phyloP scores from a whole-genome alignment of 768 basidiomycete species.

The Lentinula sp. region DNA sequence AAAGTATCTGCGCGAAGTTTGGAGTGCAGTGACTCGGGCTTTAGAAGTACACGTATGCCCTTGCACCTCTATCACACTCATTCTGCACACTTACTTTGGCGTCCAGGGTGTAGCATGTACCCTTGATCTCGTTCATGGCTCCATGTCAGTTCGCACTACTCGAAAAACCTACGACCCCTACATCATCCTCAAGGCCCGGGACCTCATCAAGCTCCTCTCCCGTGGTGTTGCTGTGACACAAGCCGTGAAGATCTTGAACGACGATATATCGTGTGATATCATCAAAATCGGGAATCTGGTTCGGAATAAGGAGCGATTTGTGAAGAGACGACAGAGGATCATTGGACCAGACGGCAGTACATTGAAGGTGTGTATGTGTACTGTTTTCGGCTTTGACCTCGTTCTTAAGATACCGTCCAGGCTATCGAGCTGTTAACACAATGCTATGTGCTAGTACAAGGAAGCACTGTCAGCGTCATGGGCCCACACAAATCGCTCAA shows the following conservation, averaged over 20 bases:
- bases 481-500: slow-evolving; percentile 93
- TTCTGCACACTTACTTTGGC: not conserved
- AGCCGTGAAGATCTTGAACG: slow-evolving; percentile 86
- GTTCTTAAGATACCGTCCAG: slow-evolving; percentile 30
- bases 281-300: slow-evolving; percentile 96
- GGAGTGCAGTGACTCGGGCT: slow-evolving; percentile 84
- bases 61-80: not conserved
- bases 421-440: slow-evolving; percentile 95
- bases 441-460: slow-evolving; percentile 97
- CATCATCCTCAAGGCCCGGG: slow-evolving; percentile 91
- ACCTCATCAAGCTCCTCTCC: slow-evolving; percentile 92
- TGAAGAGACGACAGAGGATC: slow-evolving; percentile 92
- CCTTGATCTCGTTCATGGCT: slow-evolving; percentile 92
- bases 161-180: slow-evolving; percentile 98
- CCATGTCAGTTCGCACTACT: slow-evolving; percentile 96
- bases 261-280: slow-evolving; percentile 89
- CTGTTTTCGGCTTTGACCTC: not conserved
- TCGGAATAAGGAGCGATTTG: slow-evolving; percentile 93
- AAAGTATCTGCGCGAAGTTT: slow-evolving; percentile 91
- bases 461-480: slow-evolving; percentile 97
- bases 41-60: slow-evolving; percentile 70
- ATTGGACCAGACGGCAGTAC: slow-evolving; percentile 98
- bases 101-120: slow-evolving; percentile 81
- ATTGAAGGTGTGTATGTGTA: slow-evolving; percentile 63
- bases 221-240: slow-evolving; percentile 83